Conservation (phyloP, 768 basidiomycete species). For the Termitomyces heimii region DNA sequence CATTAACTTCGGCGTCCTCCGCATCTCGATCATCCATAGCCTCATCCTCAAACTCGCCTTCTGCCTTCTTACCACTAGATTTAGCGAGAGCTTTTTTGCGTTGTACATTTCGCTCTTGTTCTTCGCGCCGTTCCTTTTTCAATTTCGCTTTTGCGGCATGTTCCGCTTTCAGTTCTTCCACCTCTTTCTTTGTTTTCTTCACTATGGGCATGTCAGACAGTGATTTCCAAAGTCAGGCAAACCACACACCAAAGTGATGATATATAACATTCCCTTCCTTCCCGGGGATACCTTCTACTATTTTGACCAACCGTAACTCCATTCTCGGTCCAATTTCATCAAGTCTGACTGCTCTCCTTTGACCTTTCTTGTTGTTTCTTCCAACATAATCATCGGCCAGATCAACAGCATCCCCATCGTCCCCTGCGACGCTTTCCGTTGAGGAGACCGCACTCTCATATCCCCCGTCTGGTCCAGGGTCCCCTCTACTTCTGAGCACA, state of each 20-base stretch:
- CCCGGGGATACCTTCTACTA: conserved; percentile 89
- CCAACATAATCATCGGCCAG: conserved; percentile 94
- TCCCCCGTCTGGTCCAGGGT: conserved; percentile 57
- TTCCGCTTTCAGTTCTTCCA: conserved; percentile 56
- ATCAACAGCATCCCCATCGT: conserved; percentile 77
- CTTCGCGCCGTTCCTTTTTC: conserved; percentile 72
- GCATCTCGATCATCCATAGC: conserved; percentile 27
- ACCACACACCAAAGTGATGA: conserved; percentile 82
- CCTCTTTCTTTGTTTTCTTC: conserved; percentile 82
- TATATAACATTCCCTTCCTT: conserved; percentile 91
- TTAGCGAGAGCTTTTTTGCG: conserved; percentile 56
- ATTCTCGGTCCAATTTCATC: conserved; percentile 95
- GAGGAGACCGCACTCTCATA: conserved; percentile 82
- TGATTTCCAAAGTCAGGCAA: background rate
- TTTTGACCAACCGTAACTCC: conserved; percentile 90
- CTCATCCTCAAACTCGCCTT: conserved; percentile 25
- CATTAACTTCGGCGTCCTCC: conserved; percentile 32
- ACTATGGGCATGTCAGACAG: conserved; percentile 41
- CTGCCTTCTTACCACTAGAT: conserved; percentile 14
- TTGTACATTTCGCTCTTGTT: conserved; percentile 88
- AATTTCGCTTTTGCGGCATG: conserved; percentile 76
- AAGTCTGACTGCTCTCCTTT: conserved; percentile 83
- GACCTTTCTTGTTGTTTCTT: conserved; percentile 87
- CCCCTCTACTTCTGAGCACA: conserved; percentile 66
- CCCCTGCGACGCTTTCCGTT: conserved; percentile 76